These are phyloP conservation scores for Xylaria scruposa DNA, from an alignment of 495 filamentous ascomycete species.

Conservation along the genomic window DNA sequence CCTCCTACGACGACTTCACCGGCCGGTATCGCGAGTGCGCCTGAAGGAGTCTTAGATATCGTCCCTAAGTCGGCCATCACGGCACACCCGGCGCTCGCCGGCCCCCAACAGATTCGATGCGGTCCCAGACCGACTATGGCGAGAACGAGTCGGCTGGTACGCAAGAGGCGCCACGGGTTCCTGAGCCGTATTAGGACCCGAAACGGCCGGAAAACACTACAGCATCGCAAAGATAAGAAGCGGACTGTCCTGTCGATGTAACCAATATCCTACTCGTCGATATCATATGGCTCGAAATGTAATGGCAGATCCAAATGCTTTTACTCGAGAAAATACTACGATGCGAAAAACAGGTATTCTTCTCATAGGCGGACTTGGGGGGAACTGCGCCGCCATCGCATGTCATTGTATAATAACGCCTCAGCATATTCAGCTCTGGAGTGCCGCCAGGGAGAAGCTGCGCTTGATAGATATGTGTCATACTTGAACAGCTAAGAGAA, in stretches of 20 bases:
- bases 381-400: neutral
- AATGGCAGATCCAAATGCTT: neutral
- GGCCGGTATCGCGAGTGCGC: slow-evolving; percentile 10
- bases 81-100: slow-evolving; percentile 48
- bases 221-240: slow-evolving; percentile 49
- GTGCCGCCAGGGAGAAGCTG: neutral
- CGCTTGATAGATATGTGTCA: slow-evolving; percentile 16
- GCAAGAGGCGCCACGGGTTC: slow-evolving; percentile 56
- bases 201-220: slow-evolving; percentile 49
- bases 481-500: neutral
- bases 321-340: neutral
- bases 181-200: slow-evolving; percentile 47
- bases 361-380: neutral
- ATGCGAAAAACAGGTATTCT: neutral
- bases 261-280: neutral
- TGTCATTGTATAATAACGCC: slow-evolving; percentile 9
- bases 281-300: neutral
- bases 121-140: slow-evolving; percentile 55
- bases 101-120: slow-evolving; percentile 50
- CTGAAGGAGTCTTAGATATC: slow-evolving; percentile 40
- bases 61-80: slow-evolving; percentile 46
- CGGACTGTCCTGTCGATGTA: slow-evolving; percentile 43
- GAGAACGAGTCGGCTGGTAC: slow-evolving; percentile 49
- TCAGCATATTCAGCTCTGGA: neutral
- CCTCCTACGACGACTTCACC: slow-evolving; percentile 25